Evolutionary conservation across 202 grass and related monocot species (phyloP), one percentile per base, ranked within the genome.

Genomic region (Panicum hallii): DNA sequence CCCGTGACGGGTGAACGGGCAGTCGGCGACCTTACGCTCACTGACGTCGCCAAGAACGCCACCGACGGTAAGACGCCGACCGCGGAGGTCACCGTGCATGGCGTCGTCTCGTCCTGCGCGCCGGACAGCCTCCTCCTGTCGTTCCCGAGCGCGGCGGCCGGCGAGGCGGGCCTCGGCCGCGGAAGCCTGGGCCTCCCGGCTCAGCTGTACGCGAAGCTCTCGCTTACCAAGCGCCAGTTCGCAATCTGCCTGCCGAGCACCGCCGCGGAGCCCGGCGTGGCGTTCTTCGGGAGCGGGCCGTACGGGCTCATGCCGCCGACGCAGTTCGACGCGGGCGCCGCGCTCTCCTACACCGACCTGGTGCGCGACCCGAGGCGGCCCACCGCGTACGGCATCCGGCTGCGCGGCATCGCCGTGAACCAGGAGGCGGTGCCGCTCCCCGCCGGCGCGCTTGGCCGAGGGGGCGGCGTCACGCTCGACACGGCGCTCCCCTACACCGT

Each of bases 61-160:
- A 23, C 56, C n/a, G 56, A 58, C 56, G 56, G n/a, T 8, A 58
- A 58, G 3, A 79, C 77, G 38, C 85, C 72, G 9, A 86, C 50
- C 2, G 3, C 57, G 5, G 30, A 36, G 16, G 36, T 88, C 45
- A 63, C 53, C 6, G 40, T 78, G n/a, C n/a, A 9, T 0, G 41
- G 47, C 23, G 17, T 86, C 3, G 17, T 81, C 20, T 72, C 91
- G 28, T 85, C 85, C 7, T 93, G 91, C 42, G 78, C 82, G 20
- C 74, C 84, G 10, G 66, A 1, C 23, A 55, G 79, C 15, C 19
- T 84, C 36, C 75, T 83, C 10, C 14, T 19, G 10, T 81, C 56
- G 6, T 48, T 80, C 1, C 80, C 53, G 0, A 5, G 3, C 57
- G 57, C 10, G 9, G 57, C 57, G 10, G 11, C 57, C 22, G 22